These are phyloP conservation scores for Aspergillus sp. DNA, from an alignment of 2,329 filamentous ascomycete genomes.

Conservation along the genomic window DNA sequence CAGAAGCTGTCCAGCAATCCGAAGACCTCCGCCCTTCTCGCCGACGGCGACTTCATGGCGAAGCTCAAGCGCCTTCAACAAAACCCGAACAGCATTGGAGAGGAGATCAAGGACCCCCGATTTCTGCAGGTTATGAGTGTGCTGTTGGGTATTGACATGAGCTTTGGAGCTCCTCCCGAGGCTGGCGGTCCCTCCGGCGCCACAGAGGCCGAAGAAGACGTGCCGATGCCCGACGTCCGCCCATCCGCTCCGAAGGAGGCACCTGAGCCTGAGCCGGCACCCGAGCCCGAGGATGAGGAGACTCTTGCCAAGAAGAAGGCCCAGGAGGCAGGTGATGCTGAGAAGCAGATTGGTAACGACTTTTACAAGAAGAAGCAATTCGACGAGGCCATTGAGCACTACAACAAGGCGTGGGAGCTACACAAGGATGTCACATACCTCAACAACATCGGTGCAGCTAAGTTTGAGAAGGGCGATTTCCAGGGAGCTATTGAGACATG, in stretches of 20 bases:
- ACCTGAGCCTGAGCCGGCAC: constrained; percentile 65
- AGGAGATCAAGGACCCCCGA: constrained; percentile 84
- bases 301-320: constrained; percentile 81
- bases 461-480: constrained; percentile 96
- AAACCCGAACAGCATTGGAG: constrained; percentile 78
- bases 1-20: constrained; percentile 92
- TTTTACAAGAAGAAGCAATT: constrained; percentile 99
- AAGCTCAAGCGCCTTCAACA: constrained; percentile 82
- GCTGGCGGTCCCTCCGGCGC: constrained; percentile 47
- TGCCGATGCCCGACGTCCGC: constrained; percentile 75
- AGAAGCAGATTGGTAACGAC: constrained; percentile 92
- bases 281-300: constrained; percentile 79
- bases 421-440: constrained; percentile 97
- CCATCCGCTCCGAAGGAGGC: constrained; percentile 60
- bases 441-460: constrained; percentile 91
- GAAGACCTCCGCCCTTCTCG: constrained; percentile 82
- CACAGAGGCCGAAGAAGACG: constrained; percentile 69
- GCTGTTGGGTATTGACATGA: constrained; percentile 91
- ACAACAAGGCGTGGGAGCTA: constrained; percentile 90
- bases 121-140: constrained; percentile 95
- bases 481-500: constrained; percentile 84
- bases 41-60: constrained; percentile 83
- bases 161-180: constrained; percentile 61
- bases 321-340: constrained; percentile 89
- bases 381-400: constrained; percentile 91